Conservation (phyloP, 306 rosid genomes). For the Fagus crenata region DNA sequence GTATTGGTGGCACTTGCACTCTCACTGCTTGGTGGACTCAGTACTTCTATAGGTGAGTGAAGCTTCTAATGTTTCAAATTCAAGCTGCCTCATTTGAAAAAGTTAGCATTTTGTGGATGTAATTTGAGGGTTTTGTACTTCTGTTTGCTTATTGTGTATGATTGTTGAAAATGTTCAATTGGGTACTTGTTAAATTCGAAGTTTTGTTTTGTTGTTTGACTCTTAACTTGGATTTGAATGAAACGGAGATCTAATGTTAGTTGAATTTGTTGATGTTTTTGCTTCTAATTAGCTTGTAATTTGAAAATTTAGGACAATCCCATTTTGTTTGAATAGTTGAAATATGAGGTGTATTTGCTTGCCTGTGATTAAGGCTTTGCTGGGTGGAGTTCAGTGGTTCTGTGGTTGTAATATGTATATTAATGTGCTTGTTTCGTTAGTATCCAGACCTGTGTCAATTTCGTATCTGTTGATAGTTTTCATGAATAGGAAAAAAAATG, state of each 20-base stretch:
- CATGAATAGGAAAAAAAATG: no score
- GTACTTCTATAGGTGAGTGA: slow-evolving; percentile 81
- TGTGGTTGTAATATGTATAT: no score
- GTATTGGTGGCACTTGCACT: slow-evolving; percentile 85
- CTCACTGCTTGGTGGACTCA: slow-evolving; percentile 85
- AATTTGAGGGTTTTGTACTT: background rate
- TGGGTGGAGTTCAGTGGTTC: background rate
- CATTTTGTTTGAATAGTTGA: background rate
- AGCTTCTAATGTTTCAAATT: background rate
- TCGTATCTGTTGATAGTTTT: no score
- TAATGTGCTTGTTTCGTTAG: no score
- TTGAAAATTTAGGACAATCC: background rate
- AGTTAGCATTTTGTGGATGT: background rate
- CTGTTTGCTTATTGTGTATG: background rate
- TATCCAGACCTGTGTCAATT: no score
- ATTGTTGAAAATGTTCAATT: background rate
- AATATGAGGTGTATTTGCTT: background rate
- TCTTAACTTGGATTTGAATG: background rate
- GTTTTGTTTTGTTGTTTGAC: background rate
- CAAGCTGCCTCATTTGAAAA: background rate
- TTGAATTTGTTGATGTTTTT: slow-evolving; percentile 2
- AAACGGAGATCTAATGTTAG: background rate
- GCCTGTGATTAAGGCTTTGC: background rate
- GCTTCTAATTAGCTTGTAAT: background rate
- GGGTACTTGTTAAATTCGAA: background rate